Evolutionary conservation across 331 rosid genomes (phyloP), one percentile per base, ranked within the genome.

Genomic region (Quercus tomentella): DNA sequence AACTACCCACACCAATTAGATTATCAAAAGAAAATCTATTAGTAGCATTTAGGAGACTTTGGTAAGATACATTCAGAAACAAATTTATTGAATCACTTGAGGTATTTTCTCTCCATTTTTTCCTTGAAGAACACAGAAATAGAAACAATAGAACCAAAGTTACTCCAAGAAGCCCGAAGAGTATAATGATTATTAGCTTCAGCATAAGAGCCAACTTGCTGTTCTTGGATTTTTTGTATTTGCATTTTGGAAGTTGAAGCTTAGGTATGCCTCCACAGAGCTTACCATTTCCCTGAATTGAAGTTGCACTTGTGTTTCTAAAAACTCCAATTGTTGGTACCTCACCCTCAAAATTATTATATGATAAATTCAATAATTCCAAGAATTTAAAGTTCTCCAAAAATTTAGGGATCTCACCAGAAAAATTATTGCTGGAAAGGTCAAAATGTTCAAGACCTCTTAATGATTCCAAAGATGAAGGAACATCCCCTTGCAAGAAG

Each of bases 51-150:
- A n/a, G n/a, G n/a, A n/a, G n/a, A n/a, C n/a, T n/a, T n/a, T n/a
- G 71, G 78, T 86, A 88, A 49, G 92, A 86, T 70, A 80, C 54
- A 31, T 43, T 16, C 55, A 45, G 2, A n/a, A 35, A 6, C 1
- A 35, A 35, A 4, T 35, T 35, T 35, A 14, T 60, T n/a, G 25
- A 20, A 52, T 25, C 20, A 35, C 54, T 61, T 71, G 62, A 37
- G 26, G 75, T 72, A 22, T 20, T 26, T 82, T 51, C 21, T 63
- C 26, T 37, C 52, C 72, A 55, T 80, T 77, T 70, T 26, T 43
- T 37, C 82, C 71, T 79, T 87, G 8, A 30, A 0, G 30, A 28
- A 2, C 30, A 28, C 0, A 56, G 30, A 60, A 10, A 22, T 60
- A 23, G 6, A 22, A 60, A 9, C 77, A 6, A 60, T 14, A 60